Evolutionary conservation across 139 green algal species (phyloP).

Genomic region (Choricystis sp.): DNA sequence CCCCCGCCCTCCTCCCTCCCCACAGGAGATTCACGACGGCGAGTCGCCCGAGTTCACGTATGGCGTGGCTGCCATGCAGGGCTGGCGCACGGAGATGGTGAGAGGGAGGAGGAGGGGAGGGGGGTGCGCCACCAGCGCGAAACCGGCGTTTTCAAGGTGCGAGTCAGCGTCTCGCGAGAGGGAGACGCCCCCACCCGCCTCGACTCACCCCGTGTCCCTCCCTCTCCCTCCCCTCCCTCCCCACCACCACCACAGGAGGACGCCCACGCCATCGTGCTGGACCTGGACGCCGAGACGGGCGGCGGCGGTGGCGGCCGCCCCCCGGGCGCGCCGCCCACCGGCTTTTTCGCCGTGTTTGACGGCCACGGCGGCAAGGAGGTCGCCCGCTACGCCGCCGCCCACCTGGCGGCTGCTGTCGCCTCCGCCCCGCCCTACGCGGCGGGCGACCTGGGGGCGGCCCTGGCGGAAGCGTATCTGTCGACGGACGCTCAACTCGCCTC

Average conservation of each 20-base stretch:
- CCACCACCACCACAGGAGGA: conserved; percentile 22
- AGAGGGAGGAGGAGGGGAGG: background rate
- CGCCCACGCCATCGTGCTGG: conserved; percentile 21
- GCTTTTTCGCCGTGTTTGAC: conserved; percentile 44
- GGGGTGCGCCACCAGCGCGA: background rate
- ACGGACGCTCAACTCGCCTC: conserved; percentile 25
- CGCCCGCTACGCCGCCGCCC: conserved; percentile 22
- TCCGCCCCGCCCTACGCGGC: conserved; percentile 6
- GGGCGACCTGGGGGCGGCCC: conserved; percentile 14
- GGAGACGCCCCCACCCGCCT: background rate
- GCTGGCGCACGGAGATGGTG: conserved; percentile 57
- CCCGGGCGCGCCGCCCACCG: background rate
- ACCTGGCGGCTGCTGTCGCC: conserved; percentile 19
- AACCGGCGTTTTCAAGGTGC: background rate
- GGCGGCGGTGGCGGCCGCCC: background rate
- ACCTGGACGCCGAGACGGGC: conserved; percentile 9
- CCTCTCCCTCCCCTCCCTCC: background rate
- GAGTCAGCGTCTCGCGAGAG: too few species aligned
- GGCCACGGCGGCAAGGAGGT: conserved; percentile 46
- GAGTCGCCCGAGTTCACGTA: conserved; percentile 31
- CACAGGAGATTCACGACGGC: conserved; percentile 25
- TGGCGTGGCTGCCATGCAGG: conserved; percentile 49
- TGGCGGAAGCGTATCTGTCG: conserved; percentile 20
- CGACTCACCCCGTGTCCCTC: background rate
- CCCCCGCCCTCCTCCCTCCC: background rate